Evolutionary conservation across 1,139 yeast species (phyloP), one percentile per base, ranked within the genome.

Genomic region (Suhomyces wounanorum): DNA sequence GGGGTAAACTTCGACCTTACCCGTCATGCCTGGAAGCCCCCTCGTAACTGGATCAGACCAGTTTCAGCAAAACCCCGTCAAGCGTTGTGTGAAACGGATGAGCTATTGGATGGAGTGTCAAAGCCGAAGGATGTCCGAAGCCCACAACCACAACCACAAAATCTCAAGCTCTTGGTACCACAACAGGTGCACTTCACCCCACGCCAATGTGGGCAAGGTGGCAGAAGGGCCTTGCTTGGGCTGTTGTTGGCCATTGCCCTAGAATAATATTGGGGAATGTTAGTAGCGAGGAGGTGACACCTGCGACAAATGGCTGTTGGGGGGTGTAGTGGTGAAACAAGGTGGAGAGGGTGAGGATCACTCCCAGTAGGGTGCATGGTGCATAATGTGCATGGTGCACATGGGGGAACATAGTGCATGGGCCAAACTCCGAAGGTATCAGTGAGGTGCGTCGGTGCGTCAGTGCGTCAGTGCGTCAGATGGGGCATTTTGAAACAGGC

Each of bases 271-370:
- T 26, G 33, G 33, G 33, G 42, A 40, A 40, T 40, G 42, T 40
- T 17, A 9, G 42, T 38, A 38, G 41, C 41, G 41, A 38, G 41
- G 28, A 21, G 30, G 41, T 40, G 42, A 40, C 42, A 40, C 35
- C n/a, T 40, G 33, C 16, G 30, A 40, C 42, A 40, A 9, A 30
- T 5, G 33, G 33, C 33, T 30, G n/a, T 10, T 30, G 33, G 33
- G 33, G 33, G 33, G 33, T 38, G 41, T 26, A 14, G 28, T 36
- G 25, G 17, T 14, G n/a, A 37, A 23, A 23, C 26, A 37, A 18
- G 25, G 14, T 3, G 14, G 11, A 3, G 40, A n/a, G 17, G 38
- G 38, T 16, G 40, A 23, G 25, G 40, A 30, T 30, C 33, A n/a
- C 2, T 4, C 14, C 11, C 6, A 13, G 6, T 3, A 13, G 3